These are phyloP conservation scores for Entomortierella lignicola DNA, from an alignment of 192 early-diverging fungal species.

Conservation along the genomic window DNA sequence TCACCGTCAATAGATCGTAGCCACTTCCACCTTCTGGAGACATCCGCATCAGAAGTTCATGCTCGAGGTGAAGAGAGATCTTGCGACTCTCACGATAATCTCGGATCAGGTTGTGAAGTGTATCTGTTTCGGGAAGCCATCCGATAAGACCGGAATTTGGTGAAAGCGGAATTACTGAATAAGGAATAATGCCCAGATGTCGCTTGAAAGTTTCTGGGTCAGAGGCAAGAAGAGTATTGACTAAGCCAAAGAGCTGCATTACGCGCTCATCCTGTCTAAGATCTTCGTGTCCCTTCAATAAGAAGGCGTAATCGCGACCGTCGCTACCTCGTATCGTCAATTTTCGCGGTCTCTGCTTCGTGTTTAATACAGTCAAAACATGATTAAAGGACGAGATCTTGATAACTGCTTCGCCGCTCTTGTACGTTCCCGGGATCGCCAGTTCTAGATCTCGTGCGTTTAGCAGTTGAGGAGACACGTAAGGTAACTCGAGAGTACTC, in stretches of 20 bases:
- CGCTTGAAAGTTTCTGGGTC: slow-evolving; percentile 92
- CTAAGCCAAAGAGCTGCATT: slow-evolving; percentile 97
- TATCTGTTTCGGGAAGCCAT: slow-evolving; percentile 93
- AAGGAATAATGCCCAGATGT: slow-evolving; percentile 88
- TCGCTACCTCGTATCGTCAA: slow-evolving; percentile 87
- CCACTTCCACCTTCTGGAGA: slow-evolving; percentile 62
- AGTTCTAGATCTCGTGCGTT: slow-evolving; percentile 87
- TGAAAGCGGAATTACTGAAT: slow-evolving; percentile 91
- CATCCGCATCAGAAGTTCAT: slow-evolving; percentile 75
- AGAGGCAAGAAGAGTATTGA: slow-evolving; percentile 85
- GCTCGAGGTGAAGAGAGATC: slow-evolving; percentile 86
- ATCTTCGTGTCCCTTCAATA: slow-evolving; percentile 98
- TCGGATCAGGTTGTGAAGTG: slow-evolving; percentile 83
- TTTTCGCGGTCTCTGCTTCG: slow-evolving; percentile 93
- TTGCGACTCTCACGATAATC: slow-evolving; percentile 86
- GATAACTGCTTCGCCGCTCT: slow-evolving; percentile 84
- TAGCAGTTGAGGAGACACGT: slow-evolving; percentile 89
- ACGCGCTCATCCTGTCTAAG: slow-evolving; percentile 97
- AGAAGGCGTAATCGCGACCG: slow-evolving; percentile 87
- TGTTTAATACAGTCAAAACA: slow-evolving; percentile 80
- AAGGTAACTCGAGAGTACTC: slow-evolving; percentile 86
- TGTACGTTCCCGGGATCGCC: slow-evolving; percentile 90
- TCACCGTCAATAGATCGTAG: slow-evolving; percentile 83
- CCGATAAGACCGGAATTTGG: slow-evolving; percentile 96
- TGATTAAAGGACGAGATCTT: slow-evolving; percentile 85